phyloP scores from a whole-genome alignment of 139 green algal species.

The Zygnema cylindricum region DNA sequence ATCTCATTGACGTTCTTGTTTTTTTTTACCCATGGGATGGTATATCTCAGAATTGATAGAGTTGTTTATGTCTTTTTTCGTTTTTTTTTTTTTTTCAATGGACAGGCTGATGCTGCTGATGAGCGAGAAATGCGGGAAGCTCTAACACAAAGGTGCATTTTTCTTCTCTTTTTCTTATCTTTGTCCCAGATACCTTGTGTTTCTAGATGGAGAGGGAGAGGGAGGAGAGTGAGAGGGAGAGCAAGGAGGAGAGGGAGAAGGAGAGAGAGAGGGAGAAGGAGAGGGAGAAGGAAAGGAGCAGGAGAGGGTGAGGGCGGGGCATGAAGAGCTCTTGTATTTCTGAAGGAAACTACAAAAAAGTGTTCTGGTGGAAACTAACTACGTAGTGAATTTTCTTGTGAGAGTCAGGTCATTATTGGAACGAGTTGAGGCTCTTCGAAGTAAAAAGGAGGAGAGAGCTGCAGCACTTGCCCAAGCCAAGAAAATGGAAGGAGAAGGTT shows the following conservation, averaged over 20 bases:
- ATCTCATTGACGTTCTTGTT: not conserved
- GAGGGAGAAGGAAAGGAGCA: too few species aligned
- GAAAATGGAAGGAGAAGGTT: not conserved
- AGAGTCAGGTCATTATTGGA: not conserved
- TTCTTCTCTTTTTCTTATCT: too few species aligned
- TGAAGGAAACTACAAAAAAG: too few species aligned
- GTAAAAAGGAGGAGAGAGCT: not conserved
- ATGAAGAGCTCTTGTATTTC: too few species aligned
- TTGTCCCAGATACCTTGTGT: too few species aligned
- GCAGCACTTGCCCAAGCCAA: not conserved
- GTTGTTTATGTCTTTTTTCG: not conserved
- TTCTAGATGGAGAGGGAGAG: too few species aligned
- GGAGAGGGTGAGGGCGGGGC: too few species aligned
- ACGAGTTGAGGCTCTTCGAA: not conserved
- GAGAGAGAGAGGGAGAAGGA: too few species aligned
- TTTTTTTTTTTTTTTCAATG: not conserved
- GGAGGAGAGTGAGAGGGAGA: too few species aligned
- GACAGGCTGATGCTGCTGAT: conserved; percentile 24
- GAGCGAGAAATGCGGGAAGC: conserved; percentile 1
- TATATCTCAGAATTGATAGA: not conserved
- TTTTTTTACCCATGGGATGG: not conserved
- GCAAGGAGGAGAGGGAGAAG: too few species aligned
- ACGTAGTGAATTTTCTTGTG: too few species aligned
- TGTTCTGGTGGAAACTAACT: too few species aligned
- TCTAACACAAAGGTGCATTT: not conserved